Evolutionary conservation across 1,139 yeast genomes (phyloP).

Genomic region (Suhomyces anneliseae): DNA sequence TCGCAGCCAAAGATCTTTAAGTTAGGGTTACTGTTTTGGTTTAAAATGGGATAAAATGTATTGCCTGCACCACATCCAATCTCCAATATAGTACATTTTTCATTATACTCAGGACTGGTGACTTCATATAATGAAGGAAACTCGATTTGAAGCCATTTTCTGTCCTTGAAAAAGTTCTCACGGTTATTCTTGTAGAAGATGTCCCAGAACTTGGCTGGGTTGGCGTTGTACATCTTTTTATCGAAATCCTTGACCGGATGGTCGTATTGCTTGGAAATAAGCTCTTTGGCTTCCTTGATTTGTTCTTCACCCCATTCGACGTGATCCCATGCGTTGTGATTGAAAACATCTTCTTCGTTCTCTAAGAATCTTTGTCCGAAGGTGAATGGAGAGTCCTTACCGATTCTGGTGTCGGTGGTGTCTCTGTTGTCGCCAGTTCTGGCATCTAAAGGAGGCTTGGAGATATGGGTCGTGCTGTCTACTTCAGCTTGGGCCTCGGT

Average conservation of each 20-base stretch:
- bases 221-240: constrained; percentile 70
- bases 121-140: constrained; percentile 83
- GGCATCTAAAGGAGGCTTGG: constrained; percentile 38
- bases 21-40: constrained; percentile 77
- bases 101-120: constrained; percentile 62
- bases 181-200: constrained; percentile 85
- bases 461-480: neutral
- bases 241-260: constrained; percentile 86
- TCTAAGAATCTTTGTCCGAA: constrained; percentile 84
- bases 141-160: constrained; percentile 95
- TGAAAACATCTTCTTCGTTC: constrained; percentile 80
- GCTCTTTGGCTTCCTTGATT: constrained; percentile 66
- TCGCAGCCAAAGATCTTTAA: constrained; percentile 83
- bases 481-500: neutral
- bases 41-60: constrained; percentile 85
- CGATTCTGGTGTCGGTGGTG: constrained; percentile 47
- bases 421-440: neutral
- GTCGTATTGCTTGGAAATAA: constrained; percentile 73
- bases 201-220: constrained; percentile 96
- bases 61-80: constrained; percentile 99
- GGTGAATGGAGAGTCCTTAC: constrained; percentile 86
- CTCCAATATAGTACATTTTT: constrained; percentile 76
- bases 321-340: constrained; percentile 97
- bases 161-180: constrained; percentile 92
- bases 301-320: constrained; percentile 98